Conservation (phyloP, 345 rosid species). For the Rhizophora apiculata region DNA sequence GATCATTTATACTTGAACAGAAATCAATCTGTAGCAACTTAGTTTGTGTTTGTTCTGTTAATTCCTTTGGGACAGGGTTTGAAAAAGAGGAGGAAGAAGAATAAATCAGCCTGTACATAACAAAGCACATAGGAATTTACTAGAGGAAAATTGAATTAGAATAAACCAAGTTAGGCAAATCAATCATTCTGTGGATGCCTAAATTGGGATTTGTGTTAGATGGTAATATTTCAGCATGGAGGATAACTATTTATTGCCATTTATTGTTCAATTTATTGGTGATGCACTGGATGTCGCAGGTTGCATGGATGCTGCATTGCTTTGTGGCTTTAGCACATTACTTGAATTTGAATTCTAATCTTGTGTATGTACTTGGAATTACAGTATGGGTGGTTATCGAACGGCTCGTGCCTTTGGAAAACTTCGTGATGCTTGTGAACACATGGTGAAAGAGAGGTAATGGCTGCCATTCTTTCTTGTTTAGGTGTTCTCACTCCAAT, state of each 20-base stretch:
- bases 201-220: neutral
- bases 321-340: neutral
- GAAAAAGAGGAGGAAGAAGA: no score
- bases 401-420: conserved; percentile 19
- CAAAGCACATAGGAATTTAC: no score
- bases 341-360: neutral
- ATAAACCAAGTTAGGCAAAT: no score
- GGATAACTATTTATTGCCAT: neutral
- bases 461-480: neutral
- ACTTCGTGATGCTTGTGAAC: conserved; percentile 17
- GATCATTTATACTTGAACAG: no score
- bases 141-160: no score
- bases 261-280: neutral
- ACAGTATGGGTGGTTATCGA: conserved; percentile 29
- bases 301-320: neutral
- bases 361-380: neutral
- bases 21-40: no score
- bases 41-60: no score
- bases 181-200: no score
- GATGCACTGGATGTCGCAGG: no score
- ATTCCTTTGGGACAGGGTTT: no score
- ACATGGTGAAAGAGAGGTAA: conserved; percentile 16
- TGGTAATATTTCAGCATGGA: neutral
- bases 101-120: no score
- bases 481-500: neutral